A percentile compares a stretch with the other conserved stretches of the same genome.
These are phyloP conservation scores for Cucurbita argyrosperma DNA, from an alignment of 306 rosid species.

Conservation along the genomic window DNA sequence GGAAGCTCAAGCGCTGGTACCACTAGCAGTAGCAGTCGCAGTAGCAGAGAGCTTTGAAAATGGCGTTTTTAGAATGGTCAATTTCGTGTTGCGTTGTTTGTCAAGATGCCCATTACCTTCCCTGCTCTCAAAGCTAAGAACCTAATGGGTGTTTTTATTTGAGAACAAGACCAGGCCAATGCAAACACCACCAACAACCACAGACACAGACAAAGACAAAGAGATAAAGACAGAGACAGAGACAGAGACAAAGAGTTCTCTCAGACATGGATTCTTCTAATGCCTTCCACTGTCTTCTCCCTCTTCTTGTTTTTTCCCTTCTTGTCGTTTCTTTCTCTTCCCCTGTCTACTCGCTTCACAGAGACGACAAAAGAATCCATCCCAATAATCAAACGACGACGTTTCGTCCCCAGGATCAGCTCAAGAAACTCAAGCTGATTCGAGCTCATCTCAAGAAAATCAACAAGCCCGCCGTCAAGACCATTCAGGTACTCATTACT, in stretches of 20 bases:
- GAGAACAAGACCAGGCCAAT: background rate
- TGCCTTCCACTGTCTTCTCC: background rate
- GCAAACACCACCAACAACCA: background rate
- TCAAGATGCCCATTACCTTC: background rate
- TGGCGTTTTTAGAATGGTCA: background rate
- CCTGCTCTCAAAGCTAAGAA: background rate
- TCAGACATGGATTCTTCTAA: constrained; percentile 35
- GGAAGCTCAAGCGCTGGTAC: constrained; percentile 13
- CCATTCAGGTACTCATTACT: constrained; percentile 47
- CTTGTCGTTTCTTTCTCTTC: constrained; percentile 23
- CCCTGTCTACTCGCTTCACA: constrained; percentile 23
- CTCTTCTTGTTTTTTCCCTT: background rate
- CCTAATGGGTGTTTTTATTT: background rate
- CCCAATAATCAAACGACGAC: constrained; percentile 30
- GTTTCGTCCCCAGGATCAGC: constrained; percentile 33
- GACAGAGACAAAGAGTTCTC: background rate
- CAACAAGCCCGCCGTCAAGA: constrained; percentile 62
- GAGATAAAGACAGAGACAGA: no score
- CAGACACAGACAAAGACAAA: background rate
- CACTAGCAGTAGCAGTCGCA: no score
- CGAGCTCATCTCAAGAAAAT: constrained; percentile 44
- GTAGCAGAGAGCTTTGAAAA: constrained; percentile 15
- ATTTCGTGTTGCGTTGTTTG: background rate
- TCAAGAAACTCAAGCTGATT: constrained; percentile 32
- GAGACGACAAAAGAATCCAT: background rate